Base-by-base conservation (phyloP, 192 early-diverging fungal species). In the Spinellus fusiger region DNA sequence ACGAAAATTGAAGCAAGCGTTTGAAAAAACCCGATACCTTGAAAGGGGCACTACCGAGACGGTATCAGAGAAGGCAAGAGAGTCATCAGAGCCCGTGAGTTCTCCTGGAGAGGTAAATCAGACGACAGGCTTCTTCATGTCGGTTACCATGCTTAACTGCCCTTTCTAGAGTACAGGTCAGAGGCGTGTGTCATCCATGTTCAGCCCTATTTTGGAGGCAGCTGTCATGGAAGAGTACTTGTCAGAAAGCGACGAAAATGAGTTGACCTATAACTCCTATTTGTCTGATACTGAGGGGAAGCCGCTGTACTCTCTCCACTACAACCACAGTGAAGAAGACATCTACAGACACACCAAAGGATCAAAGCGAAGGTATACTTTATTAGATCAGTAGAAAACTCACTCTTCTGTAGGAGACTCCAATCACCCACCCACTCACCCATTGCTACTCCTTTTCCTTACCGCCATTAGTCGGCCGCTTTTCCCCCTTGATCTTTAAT, bases 1-100 rank as follows among this genome's bases (percentile, higher is more conserved):
- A 33, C 56, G 56, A 31, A 49, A 37, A 16, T 18, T 66, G 16
- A 33, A 44, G 35, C 25, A 66, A 31, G 64, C 64, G 12, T 66
- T 66, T 52, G 64, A 66, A 29, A 66, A 59, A 9, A 61, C 60
- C 1, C 27, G 57, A 3, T 15, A 22, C 26, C 10, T 51, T 18
- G 15, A 44, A 2, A 25, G 20, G n/a, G 20, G 3, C 49, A 29
- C 22, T 23, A 51, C 26, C 4, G 12, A 23, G 20, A 16, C 18
- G 18, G 6, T 0, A 6, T 13, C 18, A 20, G n/a, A n/a, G n/a
- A n/a, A n/a, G n/a, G n/a, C n/a, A n/a, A n/a, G n/a, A n/a, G n/a
- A n/a, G n/a, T n/a, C n/a, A n/a, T n/a, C n/a, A n/a, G n/a, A n/a
- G n/a, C n/a, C 25, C 16, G n/a, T 13, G 12, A 37, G 7, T 35